Conservation (phyloP, 148 eudicot genomes). For the Salicornia ramosissima region DNA sequence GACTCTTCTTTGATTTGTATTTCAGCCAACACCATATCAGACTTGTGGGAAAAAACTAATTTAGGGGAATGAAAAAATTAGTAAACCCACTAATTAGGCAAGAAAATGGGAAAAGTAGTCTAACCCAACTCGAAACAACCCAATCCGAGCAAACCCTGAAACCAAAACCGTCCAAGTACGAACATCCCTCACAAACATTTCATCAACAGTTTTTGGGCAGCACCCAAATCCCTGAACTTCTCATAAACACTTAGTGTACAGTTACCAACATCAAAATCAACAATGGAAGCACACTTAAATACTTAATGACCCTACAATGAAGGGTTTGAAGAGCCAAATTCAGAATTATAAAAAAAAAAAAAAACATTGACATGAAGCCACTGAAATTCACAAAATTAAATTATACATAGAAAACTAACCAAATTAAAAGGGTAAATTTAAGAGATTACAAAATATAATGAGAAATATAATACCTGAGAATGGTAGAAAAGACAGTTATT, state of each 20-base stretch:
- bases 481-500: too few relatives aligned
- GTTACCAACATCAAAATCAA: constrained; percentile 36
- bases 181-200: constrained; percentile 66
- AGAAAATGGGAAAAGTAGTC: constrained; percentile 34
- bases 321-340: constrained; percentile 23
- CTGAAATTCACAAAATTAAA: too few relatives aligned
- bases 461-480: too few relatives aligned
- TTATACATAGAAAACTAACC: too few relatives aligned
- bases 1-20: too few relatives aligned
- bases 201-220: constrained; percentile 64
- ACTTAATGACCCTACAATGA: constrained; percentile 40
- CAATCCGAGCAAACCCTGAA: constrained; percentile 48
- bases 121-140: constrained; percentile 37
- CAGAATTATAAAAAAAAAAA: constrained; percentile 26
- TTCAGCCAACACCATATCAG: too few relatives aligned
- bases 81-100: too few relatives aligned
- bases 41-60: too few relatives aligned
- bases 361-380: too few relatives aligned
- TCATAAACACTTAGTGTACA: constrained; percentile 48
- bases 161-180: constrained; percentile 66
- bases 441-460: too few relatives aligned
- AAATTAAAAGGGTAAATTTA: too few relatives aligned
- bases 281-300: constrained; percentile 44
- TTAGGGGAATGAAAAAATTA: too few relatives aligned
- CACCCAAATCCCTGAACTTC: constrained; percentile 30